Evolutionary conservation across 2,329 filamentous ascomycete genomes (phyloP).

Genomic region (Cyphellophora attinorum): DNA sequence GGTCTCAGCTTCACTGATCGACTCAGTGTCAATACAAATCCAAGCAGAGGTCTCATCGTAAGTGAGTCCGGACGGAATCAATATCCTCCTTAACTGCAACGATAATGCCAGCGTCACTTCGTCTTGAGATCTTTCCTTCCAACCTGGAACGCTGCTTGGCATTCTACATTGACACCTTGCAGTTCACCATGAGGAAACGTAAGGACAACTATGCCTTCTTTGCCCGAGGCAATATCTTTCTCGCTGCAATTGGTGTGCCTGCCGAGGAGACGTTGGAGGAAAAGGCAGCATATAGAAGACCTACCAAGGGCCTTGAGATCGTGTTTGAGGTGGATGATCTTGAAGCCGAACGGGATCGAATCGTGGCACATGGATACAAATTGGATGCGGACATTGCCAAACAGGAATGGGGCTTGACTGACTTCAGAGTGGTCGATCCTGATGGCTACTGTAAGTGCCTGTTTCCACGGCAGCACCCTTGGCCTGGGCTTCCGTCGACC

Average conservation of each 20-base stretch:
- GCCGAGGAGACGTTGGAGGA: conserved; percentile 6
- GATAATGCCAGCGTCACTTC: conserved; percentile 10
- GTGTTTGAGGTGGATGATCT: conserved; percentile 14
- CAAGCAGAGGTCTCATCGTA: no score
- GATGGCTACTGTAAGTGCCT: conserved; percentile 10
- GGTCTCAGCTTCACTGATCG: no score
- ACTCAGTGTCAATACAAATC: no score
- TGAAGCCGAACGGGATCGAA: conserved; percentile 8
- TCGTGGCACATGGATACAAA: conserved; percentile 7
- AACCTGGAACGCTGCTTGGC: conserved; percentile 6
- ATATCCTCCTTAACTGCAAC: background rate
- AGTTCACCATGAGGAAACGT: conserved; percentile 10
- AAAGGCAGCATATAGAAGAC: conserved; percentile 7
- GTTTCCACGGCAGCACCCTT: no score
- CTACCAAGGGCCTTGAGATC: conserved; percentile 10
- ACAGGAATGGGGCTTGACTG: conserved; percentile 11
- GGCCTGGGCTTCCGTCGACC: no score
- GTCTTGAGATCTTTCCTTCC: conserved; percentile 13
- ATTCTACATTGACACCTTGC: conserved; percentile 12
- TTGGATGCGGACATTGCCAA: conserved; percentile 8
- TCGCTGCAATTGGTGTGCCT: conserved; percentile 8
- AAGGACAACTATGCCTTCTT: conserved; percentile 12
- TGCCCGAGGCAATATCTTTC: conserved; percentile 9
- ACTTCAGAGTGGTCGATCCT: conserved; percentile 11
- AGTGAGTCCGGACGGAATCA: no score